phyloP scores from a whole-genome alignment of 169 alveolate species.

The Plasmodium relictum region DNA sequence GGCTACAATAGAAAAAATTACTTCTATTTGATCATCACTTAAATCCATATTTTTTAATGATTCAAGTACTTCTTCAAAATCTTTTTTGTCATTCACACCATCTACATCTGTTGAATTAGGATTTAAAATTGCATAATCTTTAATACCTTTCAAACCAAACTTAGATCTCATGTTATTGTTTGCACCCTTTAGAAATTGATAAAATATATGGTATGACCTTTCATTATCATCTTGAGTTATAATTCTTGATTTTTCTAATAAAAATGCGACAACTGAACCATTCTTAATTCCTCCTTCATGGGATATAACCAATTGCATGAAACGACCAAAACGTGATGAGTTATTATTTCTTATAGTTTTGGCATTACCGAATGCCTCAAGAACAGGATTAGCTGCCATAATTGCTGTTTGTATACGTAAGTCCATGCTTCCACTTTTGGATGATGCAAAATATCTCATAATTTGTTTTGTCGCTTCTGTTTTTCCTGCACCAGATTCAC shows the following conservation, averaged over 20 bases:
- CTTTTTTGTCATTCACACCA: slow-evolving; percentile 95
- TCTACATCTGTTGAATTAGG: slow-evolving; percentile 92
- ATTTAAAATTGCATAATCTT: slow-evolving; percentile 87
- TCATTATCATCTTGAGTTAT: slow-evolving; percentile 94
- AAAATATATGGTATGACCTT: slow-evolving; percentile 97
- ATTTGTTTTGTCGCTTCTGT: slow-evolving; percentile 98
- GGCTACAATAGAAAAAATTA: slow-evolving; percentile 91
- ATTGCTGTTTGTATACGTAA: slow-evolving; percentile 90
- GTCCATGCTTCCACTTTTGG: slow-evolving; percentile 84
- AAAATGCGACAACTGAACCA: slow-evolving; percentile 94
- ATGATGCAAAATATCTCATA: slow-evolving; percentile 93
- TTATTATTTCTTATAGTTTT: slow-evolving; percentile 98
- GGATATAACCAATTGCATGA: slow-evolving; percentile 93
- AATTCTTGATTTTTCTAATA: slow-evolving; percentile 98
- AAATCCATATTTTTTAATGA: slow-evolving; percentile 94
- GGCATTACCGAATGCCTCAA: slow-evolving; percentile 99
- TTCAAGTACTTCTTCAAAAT: slow-evolving; percentile 92
- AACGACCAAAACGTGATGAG: slow-evolving; percentile 98
- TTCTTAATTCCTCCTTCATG: slow-evolving; percentile 92
- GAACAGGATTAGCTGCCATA: slow-evolving; percentile 96
- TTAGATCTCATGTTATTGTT: slow-evolving; percentile 84
- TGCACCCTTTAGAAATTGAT: slow-evolving; percentile 95
- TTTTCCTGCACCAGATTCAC: slow-evolving; percentile 99
- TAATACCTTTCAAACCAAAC: slow-evolving; percentile 84
- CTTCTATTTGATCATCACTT: slow-evolving; percentile 88